Conservation (phyloP, 495 filamentous ascomycete genomes). For the Aspergillus cavernicola region DNA sequence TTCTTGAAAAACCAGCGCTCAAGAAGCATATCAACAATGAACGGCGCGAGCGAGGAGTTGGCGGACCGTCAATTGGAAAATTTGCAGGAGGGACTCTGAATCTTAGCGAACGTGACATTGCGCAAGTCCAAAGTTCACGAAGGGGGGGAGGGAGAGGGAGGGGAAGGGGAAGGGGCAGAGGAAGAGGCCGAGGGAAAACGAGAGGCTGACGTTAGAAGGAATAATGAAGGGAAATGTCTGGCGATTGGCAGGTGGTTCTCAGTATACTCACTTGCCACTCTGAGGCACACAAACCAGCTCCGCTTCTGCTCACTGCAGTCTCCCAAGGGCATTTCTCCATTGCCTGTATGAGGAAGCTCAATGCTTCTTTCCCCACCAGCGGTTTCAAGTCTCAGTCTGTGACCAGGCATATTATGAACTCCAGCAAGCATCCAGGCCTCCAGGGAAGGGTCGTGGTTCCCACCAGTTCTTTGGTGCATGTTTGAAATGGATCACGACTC, state of each 20-base stretch:
- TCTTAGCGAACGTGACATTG: conserved; percentile 73
- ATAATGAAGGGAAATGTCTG: neutral
- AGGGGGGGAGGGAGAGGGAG: conserved; percentile 11
- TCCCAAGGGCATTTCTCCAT: neutral
- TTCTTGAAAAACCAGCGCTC: conserved; percentile 67
- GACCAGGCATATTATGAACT: neutral
- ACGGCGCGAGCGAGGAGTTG: conserved; percentile 63
- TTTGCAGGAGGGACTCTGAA: conserved; percentile 75
- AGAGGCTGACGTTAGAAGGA: conserved; percentile 18
- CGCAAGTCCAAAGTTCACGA: conserved; percentile 52
- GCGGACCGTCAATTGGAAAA: conserved; percentile 71
- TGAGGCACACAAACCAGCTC: neutral
- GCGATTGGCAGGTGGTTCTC: neutral
- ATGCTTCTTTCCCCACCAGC: neutral
- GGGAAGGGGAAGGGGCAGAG: neutral
- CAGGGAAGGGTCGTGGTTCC: neutral
- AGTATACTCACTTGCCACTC: neutral
- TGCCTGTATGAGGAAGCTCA: conserved; percentile 3
- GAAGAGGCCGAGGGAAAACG: neutral
- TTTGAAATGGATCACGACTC: neutral
- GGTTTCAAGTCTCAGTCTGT: conserved; percentile 1
- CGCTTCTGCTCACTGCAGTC: neutral
- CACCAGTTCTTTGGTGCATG: neutral
- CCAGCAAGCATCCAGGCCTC: neutral
- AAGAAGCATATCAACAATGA: conserved; percentile 41